Evolutionary conservation across 257 asterid species (phyloP).

Genomic region (Echites panduratus): DNA sequence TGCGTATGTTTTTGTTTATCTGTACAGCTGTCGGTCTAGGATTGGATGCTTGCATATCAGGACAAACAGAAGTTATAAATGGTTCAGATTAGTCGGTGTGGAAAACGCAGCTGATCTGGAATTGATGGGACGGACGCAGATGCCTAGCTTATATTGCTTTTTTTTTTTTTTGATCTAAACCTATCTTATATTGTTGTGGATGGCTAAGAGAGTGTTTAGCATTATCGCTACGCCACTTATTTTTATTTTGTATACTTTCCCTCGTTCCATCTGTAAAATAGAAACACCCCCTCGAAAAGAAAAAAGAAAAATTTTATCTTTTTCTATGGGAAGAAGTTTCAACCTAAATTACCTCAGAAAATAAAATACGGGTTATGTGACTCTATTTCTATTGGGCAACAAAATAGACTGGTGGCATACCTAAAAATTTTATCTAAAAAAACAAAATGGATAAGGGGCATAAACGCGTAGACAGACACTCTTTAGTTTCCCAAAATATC

Average conservation of each 20-base stretch:
- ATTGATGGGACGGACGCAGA: background rate
- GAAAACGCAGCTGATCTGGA: background rate
- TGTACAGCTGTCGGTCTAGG: background rate
- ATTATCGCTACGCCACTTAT: too few relatives aligned
- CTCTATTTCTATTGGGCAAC: too few relatives aligned
- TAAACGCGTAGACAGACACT: background rate
- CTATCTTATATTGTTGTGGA: too few relatives aligned
- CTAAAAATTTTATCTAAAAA: background rate
- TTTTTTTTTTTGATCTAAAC: too few relatives aligned
- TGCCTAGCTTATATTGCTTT: background rate
- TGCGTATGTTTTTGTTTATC: background rate
- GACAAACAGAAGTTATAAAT: background rate
- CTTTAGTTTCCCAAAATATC: background rate
- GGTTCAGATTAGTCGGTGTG: background rate
- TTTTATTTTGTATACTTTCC: background rate
- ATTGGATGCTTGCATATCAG: background rate
- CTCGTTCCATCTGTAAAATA: too few relatives aligned
- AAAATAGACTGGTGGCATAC: too few relatives aligned
- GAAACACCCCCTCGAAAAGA: too few relatives aligned
- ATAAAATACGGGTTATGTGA: too few relatives aligned
- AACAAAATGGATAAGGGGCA: constrained; percentile 9
- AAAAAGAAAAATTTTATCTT: too few relatives aligned
- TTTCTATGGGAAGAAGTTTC: too few relatives aligned
- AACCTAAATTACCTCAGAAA: too few relatives aligned
- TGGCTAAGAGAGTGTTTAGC: too few relatives aligned